Conservation (phyloP, 2,329 filamentous ascomycete species). For the Botrytis sinoallii region DNA sequence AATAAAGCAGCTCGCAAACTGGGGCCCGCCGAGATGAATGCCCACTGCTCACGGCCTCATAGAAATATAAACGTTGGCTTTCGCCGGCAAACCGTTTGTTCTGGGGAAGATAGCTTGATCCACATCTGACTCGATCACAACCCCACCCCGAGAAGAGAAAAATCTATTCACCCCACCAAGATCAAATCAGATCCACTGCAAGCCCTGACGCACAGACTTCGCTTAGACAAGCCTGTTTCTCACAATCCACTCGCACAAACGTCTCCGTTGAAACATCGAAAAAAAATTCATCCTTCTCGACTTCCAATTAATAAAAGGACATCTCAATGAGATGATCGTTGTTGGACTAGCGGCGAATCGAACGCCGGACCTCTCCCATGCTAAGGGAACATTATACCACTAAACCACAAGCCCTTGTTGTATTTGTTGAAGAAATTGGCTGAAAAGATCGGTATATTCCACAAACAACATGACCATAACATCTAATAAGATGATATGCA, state of each 20-base stretch:
- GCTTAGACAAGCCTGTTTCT: background rate
- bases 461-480: background rate
- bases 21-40: background rate
- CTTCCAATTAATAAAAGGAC: rapidly evolving
- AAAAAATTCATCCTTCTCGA: background rate
- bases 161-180: background rate
- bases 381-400: constrained; percentile 1
- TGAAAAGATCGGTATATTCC: rapidly evolving
- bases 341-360: background rate
- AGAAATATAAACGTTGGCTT: background rate
- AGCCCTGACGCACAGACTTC: background rate
- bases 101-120: background rate
- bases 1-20: background rate
- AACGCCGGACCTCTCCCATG: background rate
- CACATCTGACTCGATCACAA: background rate
- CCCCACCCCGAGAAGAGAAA: background rate
- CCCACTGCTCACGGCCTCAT: background rate
- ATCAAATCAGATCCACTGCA: background rate
- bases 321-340: rapidly evolving
- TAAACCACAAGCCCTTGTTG: background rate
- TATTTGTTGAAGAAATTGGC: rapidly evolving
- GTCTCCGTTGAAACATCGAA: background rate
- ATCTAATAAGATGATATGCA: background rate
- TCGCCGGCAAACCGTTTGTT: background rate
- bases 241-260: background rate